phyloP scores from a whole-genome alignment of 2,329 filamentous ascomycete species.

The Aspergillus sp. region DNA sequence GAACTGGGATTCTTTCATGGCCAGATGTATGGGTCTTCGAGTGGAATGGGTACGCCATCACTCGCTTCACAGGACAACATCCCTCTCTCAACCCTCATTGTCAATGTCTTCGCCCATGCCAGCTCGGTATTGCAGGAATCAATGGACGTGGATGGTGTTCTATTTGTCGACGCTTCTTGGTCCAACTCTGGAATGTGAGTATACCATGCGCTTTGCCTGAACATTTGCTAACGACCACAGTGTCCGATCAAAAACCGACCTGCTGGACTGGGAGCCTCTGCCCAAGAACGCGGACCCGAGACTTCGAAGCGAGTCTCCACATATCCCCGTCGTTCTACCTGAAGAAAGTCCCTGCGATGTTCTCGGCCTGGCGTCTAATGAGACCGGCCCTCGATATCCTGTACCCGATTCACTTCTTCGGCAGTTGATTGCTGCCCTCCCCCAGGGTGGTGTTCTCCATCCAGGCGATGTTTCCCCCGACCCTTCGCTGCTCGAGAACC shows the following conservation, averaged over 20 bases:
- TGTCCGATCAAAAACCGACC: neutral
- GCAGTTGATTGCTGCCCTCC: neutral
- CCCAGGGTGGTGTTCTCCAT: neutral
- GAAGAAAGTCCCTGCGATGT: neutral
- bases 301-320: neutral
- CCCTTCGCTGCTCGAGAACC: neutral
- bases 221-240: neutral
- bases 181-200: conserved; percentile 23
- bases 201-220: neutral
- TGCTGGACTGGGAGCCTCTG: conserved; percentile 1
- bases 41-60: conserved; percentile 12
- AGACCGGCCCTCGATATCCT: neutral
- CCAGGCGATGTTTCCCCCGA: neutral
- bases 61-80: conserved; percentile 13
- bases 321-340: neutral
- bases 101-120: conserved; percentile 42
- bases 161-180: conserved; percentile 27
- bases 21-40: neutral
- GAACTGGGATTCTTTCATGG: neutral
- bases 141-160: conserved; percentile 39
- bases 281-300: conserved; percentile 1
- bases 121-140: conserved; percentile 43
- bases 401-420: neutral
- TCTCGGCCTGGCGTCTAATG: neutral
- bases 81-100: conserved; percentile 14